Percentiles rank a stretch among this genome's conserved stretches.
Conservation (phyloP, 176 grass and related monocot genomes). For the Lolium perenne region DNA sequence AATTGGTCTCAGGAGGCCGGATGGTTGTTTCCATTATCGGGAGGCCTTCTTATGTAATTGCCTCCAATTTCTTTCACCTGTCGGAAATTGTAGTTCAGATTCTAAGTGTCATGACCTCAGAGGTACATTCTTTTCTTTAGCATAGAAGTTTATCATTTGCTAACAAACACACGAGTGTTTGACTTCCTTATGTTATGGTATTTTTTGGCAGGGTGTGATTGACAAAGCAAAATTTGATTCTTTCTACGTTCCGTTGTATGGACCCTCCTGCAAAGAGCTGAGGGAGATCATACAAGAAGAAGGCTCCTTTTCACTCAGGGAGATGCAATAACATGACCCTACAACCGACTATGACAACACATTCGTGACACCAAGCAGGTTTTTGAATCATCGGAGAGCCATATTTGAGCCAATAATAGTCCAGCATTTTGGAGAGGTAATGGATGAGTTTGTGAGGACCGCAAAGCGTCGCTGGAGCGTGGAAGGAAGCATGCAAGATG, state of each 20-base stretch:
- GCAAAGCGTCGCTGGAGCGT: neutral
- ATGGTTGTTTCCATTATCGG: slow-evolving; percentile 31
- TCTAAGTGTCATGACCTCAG: slow-evolving; percentile 12
- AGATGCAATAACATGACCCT: neutral
- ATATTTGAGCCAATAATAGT: slow-evolving; percentile 8
- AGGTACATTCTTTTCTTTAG: neutral
- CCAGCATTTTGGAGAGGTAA: slow-evolving; percentile 14
- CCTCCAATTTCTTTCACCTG: neutral
- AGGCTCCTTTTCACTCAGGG: neutral
- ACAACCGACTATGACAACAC: neutral
- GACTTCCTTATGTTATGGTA: neutral
- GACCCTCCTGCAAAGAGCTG: neutral
- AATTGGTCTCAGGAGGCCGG: neutral
- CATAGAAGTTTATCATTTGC: neutral
- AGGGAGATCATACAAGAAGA: slow-evolving; percentile 6
- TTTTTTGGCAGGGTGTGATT: neutral
- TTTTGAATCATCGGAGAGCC: neutral
- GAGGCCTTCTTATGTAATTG: neutral
- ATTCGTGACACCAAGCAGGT: neutral
- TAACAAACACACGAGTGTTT: neutral
- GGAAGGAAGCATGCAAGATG: neutral
- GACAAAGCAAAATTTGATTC: slow-evolving; percentile 15
- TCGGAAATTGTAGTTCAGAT: neutral
- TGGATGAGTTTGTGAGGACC: neutral
- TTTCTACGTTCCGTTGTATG: neutral